These are phyloP conservation scores for Saussurea involucrata DNA, from an alignment of 129 eudicot genomes.

Conservation along the genomic window DNA sequence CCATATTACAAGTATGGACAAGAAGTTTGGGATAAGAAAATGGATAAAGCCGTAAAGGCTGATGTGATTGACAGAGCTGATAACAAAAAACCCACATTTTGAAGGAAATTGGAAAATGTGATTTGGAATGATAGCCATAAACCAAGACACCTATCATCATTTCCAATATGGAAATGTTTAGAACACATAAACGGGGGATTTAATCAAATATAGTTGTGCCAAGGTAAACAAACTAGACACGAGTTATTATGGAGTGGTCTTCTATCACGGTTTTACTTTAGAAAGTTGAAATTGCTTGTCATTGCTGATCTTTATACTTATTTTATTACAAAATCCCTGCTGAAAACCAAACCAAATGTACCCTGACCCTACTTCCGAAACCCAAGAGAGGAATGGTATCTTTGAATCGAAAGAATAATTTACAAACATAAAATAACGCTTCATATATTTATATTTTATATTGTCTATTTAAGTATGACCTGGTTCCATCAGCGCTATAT, in stretches of 20 bases:
- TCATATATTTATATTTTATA: neutral
- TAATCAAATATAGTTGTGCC: neutral
- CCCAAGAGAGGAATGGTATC: neutral
- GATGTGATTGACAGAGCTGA: neutral
- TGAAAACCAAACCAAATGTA: too few relatives aligned
- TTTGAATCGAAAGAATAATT: neutral
- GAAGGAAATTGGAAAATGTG: neutral
- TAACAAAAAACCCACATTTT: neutral
- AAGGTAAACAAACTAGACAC: neutral
- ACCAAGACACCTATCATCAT: neutral
- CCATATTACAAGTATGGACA: neutral
- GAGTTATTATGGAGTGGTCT: too few relatives aligned
- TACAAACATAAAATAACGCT: neutral
- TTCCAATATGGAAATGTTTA: neutral
- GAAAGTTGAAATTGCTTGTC: too few relatives aligned
- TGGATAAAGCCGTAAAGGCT: neutral
- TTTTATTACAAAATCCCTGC: too few relatives aligned
- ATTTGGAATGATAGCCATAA: neutral
- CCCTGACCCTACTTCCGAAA: too few relatives aligned
- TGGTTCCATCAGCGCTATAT: constrained; percentile 76
- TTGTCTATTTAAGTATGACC: constrained; percentile 35
- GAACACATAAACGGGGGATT: neutral
- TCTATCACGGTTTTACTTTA: too few relatives aligned
- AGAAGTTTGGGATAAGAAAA: neutral
- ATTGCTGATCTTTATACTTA: too few relatives aligned